Conservation (phyloP, 176 grass and related monocot genomes). For the Avena insularis region DNA sequence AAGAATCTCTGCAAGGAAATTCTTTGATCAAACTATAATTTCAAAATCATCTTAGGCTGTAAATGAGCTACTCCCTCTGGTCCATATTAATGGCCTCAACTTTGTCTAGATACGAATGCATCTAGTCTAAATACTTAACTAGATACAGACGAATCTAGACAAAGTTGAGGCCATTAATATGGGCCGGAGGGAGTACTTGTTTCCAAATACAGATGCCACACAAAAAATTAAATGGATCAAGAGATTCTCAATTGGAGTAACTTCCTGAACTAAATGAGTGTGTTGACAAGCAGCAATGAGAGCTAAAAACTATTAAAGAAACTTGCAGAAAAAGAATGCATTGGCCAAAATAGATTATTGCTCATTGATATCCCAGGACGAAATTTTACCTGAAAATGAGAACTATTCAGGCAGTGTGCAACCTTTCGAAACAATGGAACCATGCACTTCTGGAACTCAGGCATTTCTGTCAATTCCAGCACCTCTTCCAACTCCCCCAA, state of each 20-base stretch:
- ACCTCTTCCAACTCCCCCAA: constrained; percentile 92
- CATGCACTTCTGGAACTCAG: constrained; percentile 83
- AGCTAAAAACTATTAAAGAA: constrained; percentile 3
- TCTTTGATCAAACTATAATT: background rate
- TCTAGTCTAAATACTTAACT: too few relatives aligned
- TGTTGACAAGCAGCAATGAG: background rate
- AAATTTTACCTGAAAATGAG: constrained; percentile 87
- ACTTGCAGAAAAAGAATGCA: background rate
- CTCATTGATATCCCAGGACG: background rate
- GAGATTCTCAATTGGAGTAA: background rate
- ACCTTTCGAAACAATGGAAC: constrained; percentile 78
- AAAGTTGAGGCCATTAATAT: too few relatives aligned
- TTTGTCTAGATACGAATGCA: too few relatives aligned
- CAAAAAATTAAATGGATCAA: constrained; percentile 7
- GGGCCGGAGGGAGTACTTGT: background rate
- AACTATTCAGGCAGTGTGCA: constrained; percentile 79
- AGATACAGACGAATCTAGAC: too few relatives aligned
- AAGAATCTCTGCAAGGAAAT: background rate
- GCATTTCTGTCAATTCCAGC: constrained; percentile 75
- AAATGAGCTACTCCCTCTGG: background rate
- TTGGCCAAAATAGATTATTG: background rate
- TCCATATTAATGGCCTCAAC: too few relatives aligned
- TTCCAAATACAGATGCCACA: background rate
- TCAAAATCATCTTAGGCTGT: background rate
- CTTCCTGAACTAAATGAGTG: constrained; percentile 28